Evolutionary conservation across 106 monocot species (phyloP).

Genomic region (Acorus gramineus): DNA sequence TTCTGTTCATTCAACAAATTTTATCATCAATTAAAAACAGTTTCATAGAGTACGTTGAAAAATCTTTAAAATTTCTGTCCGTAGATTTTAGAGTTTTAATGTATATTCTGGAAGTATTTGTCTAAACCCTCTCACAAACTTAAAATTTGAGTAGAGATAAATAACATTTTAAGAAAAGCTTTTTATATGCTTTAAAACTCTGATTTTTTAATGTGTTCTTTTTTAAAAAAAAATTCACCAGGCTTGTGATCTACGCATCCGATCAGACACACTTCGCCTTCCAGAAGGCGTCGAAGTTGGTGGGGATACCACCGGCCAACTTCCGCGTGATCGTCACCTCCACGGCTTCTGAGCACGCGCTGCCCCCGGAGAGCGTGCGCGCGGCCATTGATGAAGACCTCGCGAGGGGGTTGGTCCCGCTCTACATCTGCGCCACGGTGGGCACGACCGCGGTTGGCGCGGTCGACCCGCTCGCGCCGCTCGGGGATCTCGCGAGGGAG

Average conservation of each 20-base stretch:
- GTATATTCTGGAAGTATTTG: no score
- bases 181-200: no score
- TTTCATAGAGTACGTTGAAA: no score
- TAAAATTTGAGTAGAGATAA: no score
- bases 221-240: no score
- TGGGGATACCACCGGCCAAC: slow-evolving; percentile 8
- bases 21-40: no score
- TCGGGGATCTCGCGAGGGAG: slow-evolving; percentile 4
- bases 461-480: slow-evolving; percentile 10
- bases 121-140: no score
- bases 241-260: slow-evolving; percentile 3
- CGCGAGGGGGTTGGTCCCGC: slow-evolving; percentile 4
- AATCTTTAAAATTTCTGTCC: no score
- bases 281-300: slow-evolving; percentile 10
- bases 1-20: no score
- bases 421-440: slow-evolving; percentile 18
- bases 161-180: no score
- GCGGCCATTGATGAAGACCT: slow-evolving; percentile 5
- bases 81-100: no score
- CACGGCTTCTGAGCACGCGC: slow-evolving; percentile 1
- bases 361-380: background rate
- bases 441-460: slow-evolving; percentile 11
- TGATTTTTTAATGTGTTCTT: no score
- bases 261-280: slow-evolving; percentile 16
- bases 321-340: slow-evolving; percentile 3